Base-by-base conservation (phyloP, 2,329 filamentous ascomycete species). In the Aaosphaeria arxii region DNA sequence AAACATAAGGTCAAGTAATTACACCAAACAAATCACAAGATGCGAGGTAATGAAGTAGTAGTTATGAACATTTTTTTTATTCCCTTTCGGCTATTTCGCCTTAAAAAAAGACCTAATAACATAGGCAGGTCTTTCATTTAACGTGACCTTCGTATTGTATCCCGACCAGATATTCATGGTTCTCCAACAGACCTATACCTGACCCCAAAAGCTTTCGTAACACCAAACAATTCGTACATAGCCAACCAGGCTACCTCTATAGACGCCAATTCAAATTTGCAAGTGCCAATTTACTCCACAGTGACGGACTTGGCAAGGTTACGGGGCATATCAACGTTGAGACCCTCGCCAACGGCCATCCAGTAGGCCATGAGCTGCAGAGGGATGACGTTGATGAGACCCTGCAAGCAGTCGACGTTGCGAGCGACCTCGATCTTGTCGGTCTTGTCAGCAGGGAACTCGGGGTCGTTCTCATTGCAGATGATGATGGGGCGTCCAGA, bases 231-330 rank as follows among this genome's bases (percentile, higher is more conserved):
- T 52, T 64, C 57, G 53, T 56, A 56, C 53, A 56, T 57, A 54
- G 55, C 58, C 56, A 59, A 47, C 46, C 53, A 51, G 49, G 44
- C 53, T 56, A 52, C 53, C 56, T 56, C 49, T 58, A 50, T 9
- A 52, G 53, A 62, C 59, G 57, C 59, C 57, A 56, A 52, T 48
- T 46, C 52, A 52, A 9, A 55, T 42, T 29, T 40, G 40, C 33
- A 40, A 40, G 39, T 50, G 42, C 49, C 39, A 41, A 48, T 49
- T 68, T 92, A 99, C 84, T 99, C 94, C 61, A 99, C 94, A 56
- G 94, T 99, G 57, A 99, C 94, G 55, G 91, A 96, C 85, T 99
- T 99, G 73, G 94, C 94, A 77, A 99, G 77, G 80, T 99, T 99
- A 67, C 94, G 88, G 49, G 94, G 94, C 84, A 97, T 97, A 72